phyloP scores from a whole-genome alignment of 305 asterid species.

The Solanum hybrid region DNA sequence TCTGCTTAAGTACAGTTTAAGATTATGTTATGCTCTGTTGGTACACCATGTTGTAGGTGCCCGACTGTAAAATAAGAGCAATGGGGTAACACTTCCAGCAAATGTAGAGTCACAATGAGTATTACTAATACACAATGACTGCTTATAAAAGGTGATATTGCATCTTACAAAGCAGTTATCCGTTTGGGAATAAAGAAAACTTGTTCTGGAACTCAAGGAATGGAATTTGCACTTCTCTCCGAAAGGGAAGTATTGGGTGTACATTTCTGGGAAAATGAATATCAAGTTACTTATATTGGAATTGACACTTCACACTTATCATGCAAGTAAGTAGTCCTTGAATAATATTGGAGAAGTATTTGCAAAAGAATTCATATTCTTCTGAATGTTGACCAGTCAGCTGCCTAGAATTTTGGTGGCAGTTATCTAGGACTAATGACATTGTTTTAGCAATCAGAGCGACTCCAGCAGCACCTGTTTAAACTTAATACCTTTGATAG shows the following conservation, averaged over 20 bases:
- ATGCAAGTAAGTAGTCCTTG: not conserved
- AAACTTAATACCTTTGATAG: not conserved
- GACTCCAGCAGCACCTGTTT: not conserved
- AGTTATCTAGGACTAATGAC: not conserved
- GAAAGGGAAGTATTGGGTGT: not conserved
- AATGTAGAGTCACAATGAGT: not conserved
- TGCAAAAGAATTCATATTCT: not conserved
- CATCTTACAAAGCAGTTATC: not conserved
- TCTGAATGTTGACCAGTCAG: not conserved
- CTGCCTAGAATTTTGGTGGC: not conserved
- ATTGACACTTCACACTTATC: not conserved
- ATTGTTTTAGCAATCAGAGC: not conserved
- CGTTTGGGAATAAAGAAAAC: not conserved
- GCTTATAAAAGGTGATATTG: not conserved
- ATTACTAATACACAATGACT: not conserved
- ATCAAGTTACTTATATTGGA: not conserved
- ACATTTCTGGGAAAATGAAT: not conserved
- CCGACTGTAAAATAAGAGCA: not conserved
- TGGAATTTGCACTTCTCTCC: not conserved
- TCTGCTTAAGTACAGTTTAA: not conserved
- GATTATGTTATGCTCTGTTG: not conserved
- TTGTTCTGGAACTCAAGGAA: not conserved
- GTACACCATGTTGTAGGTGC: not conserved
- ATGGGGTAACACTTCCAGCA: not conserved
- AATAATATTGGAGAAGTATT: not conserved